Base-by-base conservation (phyloP, 2,329 filamentous ascomycete genomes). In the Fusarium bactridioides region DNA sequence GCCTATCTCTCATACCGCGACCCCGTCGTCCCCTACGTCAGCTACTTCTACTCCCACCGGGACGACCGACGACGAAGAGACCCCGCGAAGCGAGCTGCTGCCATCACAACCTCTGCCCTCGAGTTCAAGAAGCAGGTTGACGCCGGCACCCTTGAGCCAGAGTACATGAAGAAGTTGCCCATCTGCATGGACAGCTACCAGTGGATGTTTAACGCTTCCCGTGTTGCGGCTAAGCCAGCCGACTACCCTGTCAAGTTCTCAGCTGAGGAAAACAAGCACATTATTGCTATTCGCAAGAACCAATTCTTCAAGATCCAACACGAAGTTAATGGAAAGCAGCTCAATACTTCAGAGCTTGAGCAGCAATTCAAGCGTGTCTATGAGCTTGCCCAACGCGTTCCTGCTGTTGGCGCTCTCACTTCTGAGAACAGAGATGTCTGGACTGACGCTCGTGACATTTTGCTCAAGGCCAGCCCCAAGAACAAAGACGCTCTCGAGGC, bases 151-250 rank as follows among this genome's bases (percentile, higher is more conserved):
- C 87, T 99, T 58, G 96, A 99, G 86, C 96, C 96, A 29, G 96
- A 99, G 84, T 98, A 98, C 85, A 97, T 99, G 94, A 97, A 97
- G 87, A 95, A 94, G 84, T 88, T 97, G 67, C 96, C 96, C 67
- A 95, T 98, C 80, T 96, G 95, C 83, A 99, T 99, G 96, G 94
- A 94, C 86, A 96, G 94, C 80, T 98, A 98, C 86, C 87, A 97
- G 85, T 98, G 92, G 89, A 99, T 99, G 96, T 99, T 99, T 89
- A 98, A 99, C 84, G 91, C 90, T 83, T 93, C 90, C 82, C 92
- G 96, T 76, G 91, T 98, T 44, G 92, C 95, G 35, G 92, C 93
- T 60, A 92, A 92, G 78, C 93, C 94, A 18, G 88, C 91, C 38
- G 96, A 99, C 80, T 90, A 94, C 79, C 92, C 93, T 15, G 86